A percentile compares a stretch with the other conserved stretches of the same genome.
These are phyloP conservation scores for Sugiyamaella xylanicola DNA, from an alignment of 1,139 yeast species.

Conservation along the genomic window DNA sequence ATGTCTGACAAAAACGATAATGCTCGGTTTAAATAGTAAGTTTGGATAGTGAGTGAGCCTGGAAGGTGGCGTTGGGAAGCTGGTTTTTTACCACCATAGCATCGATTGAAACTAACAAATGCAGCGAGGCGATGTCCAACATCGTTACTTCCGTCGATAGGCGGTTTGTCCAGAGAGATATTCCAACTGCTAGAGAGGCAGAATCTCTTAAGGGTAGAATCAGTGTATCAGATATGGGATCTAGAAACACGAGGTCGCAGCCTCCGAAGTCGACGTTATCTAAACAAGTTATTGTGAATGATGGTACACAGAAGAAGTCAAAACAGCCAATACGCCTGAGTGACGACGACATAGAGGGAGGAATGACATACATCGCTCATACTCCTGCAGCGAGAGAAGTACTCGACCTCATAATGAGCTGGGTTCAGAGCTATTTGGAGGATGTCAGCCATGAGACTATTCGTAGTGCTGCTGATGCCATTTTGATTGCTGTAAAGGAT, in stretches of 20 bases:
- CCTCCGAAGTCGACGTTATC: constrained; percentile 30
- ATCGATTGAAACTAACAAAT: neutral
- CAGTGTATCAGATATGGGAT: constrained; percentile 69
- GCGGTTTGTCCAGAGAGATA: constrained; percentile 48
- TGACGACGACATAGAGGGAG: constrained; percentile 35
- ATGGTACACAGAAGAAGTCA: neutral
- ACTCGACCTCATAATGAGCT: constrained; percentile 51
- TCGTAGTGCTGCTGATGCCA: constrained; percentile 62
- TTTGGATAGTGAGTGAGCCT: neutral
- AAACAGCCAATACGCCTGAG: constrained; percentile 15
- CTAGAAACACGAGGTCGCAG: constrained; percentile 44
- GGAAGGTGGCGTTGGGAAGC: neutral
- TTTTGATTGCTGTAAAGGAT: constrained; percentile 61
- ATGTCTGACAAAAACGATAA: constrained; percentile 21
- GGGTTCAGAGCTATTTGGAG: constrained; percentile 54
- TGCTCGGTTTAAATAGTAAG: constrained; percentile 38
- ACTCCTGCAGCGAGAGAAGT: constrained; percentile 48
- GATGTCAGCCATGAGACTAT: constrained; percentile 62
- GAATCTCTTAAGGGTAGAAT: constrained; percentile 70
- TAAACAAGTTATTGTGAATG: constrained; percentile 20
- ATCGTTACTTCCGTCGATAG: constrained; percentile 67
- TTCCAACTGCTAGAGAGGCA: constrained; percentile 62
- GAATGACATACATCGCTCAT: constrained; percentile 55
- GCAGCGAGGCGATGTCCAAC: constrained; percentile 57
- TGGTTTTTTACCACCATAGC: neutral